Base-by-base conservation (phyloP, 2,329 filamentous ascomycete genomes). In the Saccharata proteae region DNA sequence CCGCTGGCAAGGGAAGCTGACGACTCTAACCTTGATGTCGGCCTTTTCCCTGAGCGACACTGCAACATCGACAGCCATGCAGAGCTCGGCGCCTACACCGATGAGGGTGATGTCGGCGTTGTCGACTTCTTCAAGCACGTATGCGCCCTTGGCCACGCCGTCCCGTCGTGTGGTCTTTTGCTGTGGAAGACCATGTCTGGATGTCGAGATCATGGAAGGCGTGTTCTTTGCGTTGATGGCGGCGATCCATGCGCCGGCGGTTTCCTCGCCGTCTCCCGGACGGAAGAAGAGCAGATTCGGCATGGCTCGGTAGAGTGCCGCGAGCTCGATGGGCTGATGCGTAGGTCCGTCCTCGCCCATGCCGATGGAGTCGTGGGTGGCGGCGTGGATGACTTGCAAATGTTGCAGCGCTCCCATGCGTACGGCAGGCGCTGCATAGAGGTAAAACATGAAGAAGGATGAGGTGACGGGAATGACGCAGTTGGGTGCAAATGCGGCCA, bases 401-500 rank as follows among this genome's bases (percentile, higher is more conserved):
- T 59, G 47, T 30, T 69, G 64, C 2, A 74, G 55, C 3, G 70
- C 71, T 6, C 69, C 69, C 70, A 76, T 75, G 10, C 72, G 66
- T 2, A 75, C 61, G 5, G 62, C 71, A 0, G 69, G 64, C 1
- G 71, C 71, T 7, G 69, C 69, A 35, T 69, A 67, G 4, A 67
- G 51, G 41, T 74, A 74, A 49, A 75, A 75, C 67, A 76, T 75
- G 56, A 74, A 74, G 52, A 75, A 76, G 4, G 61, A 63, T 0
- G 66, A 65, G 1, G 71, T 76, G 20, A 74, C 52, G 0, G 71
- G 71, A 6, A 76, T 51, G 39, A 75, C 63, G 0, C 69, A 65
- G 36, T 58, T 55, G 4, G 43, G 45, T 4, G 40, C 40, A 37
- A 61, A 77, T 2, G 73, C 73, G 0, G 73, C 71, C 4, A 77